Base-by-base conservation (phyloP, 306 rosid species). In the Quercus robur region DNA sequence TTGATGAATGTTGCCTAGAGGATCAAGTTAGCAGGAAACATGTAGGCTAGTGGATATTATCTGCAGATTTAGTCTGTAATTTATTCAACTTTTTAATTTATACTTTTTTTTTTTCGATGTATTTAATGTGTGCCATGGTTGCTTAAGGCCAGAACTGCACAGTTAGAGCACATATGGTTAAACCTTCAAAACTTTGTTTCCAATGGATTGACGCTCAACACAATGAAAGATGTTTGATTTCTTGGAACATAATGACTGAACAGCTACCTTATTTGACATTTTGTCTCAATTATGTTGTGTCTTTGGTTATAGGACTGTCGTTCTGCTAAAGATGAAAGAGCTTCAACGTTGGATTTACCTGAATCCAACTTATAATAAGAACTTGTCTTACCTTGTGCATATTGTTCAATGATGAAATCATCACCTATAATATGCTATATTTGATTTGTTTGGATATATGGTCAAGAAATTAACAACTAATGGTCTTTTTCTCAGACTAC, bases 41-140 rank as follows among this genome's bases (percentile, higher is more conserved):
- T 54, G 74, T 84, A 85, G 91, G 54, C 87, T 82, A 83, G 88
- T 67, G 62, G 54, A 74, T 80, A 69, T 81, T 70, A 54, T 78
- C 80, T 58, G 17, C 30, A 56, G 81, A 66, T 75, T 83, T 80
- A 80, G 67, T 81, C 73, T 90, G 84, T 76, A 85, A 84, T 82
- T 76, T 73, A 58, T 77, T 74, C 70, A 21, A 68, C 68, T 52
- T 84, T 71, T 81, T 82, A 64, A 84, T 74, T 9, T 66, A 56
- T 57, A 19, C 49, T 75, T 21, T 49, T 58, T 49, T 38, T 31
- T 55, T 3, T 59, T 6, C 33, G 70, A 20, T 28, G 70, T 68
- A 67, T 75, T 35, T 49, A n/a, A 31, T 20, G 31, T 51, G 80
- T 52, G 33, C 70, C 15, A 63, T 63, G 70, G 70, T 28, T 63